Conservation (phyloP, 2,329 filamentous ascomycete genomes). For the Metarhizium rileyi region DNA sequence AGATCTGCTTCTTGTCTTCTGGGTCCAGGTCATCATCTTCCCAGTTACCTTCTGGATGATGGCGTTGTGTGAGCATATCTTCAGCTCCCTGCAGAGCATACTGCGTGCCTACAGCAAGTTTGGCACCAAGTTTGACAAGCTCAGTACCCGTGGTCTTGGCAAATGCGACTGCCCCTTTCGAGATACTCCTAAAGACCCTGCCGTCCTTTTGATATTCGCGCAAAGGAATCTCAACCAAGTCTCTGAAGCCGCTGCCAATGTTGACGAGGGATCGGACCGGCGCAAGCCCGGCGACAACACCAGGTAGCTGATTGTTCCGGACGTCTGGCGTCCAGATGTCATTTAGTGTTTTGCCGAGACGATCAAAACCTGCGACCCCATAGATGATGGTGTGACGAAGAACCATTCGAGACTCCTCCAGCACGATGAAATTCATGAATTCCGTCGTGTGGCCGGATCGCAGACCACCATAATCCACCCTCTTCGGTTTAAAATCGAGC, state of each 20-base stretch:
- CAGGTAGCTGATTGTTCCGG: slow-evolving; percentile 76
- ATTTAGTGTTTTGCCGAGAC: slow-evolving; percentile 80
- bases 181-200: slow-evolving; percentile 79
- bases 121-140: slow-evolving; percentile 87
- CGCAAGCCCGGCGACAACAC: slow-evolving; percentile 79
- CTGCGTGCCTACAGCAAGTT: slow-evolving; percentile 89
- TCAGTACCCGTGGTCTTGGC: slow-evolving; percentile 90
- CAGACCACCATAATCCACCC: slow-evolving; percentile 89
- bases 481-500: slow-evolving; percentile 93
- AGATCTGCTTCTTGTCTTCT: slow-evolving; percentile 69
- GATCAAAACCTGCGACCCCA: slow-evolving; percentile 82
- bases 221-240: slow-evolving; percentile 83
- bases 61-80: slow-evolving; percentile 52
- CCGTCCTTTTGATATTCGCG: slow-evolving; percentile 92
- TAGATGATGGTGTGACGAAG: slow-evolving; percentile 88
- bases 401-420: slow-evolving; percentile 80
- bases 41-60: slow-evolving; percentile 30
- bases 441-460: slow-evolving; percentile 91
- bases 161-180: slow-evolving; percentile 83
- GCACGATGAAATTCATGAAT: slow-evolving; percentile 96
- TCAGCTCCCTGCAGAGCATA: slow-evolving; percentile 87
- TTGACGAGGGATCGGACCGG: slow-evolving; percentile 87
- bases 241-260: slow-evolving; percentile 75
- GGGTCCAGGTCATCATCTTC: slow-evolving; percentile 55
- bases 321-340: slow-evolving; percentile 97